Base-by-base conservation (phyloP, 2,329 filamentous ascomycete species). In the Diaporthe australafricana region DNA sequence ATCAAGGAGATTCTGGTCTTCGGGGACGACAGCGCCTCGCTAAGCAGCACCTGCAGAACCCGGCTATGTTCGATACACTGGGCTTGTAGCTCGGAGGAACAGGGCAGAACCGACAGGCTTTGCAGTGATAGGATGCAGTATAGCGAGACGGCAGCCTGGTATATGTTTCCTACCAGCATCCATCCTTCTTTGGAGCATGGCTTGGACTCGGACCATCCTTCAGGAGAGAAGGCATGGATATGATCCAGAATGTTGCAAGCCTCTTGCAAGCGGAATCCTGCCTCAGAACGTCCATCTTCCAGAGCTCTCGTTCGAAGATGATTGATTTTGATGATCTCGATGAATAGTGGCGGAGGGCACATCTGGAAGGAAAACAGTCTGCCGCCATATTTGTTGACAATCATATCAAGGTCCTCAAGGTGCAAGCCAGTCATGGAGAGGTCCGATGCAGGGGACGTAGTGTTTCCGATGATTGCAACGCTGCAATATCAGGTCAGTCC, bases 121-220 rank as follows among this genome's bases (percentile, higher is more conserved):
- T 81, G 81, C 12, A 83, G 76, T 3, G 83, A 82, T 1, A 76
- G 77, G 69, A 83, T 77, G 75, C 80, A 82, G 74, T 83, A 84
- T 5, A 84, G 53, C 17, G 77, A 74, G 14, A 78, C 74, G 8
- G 83, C 77, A 11, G 76, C 75, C 56, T 79, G 79, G 65, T 80
- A 80, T n/a, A 79, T 72, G 9, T 74, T 73, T 17, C 75, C 79
- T 30, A 82, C 55, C 12, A 81, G 74, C 5, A 76, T 52, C 78
- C 80, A 80, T 35, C 78, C 75, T 38, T 77, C 53, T 16, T 72
- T 73, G 0, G 75, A 73, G 3, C 45, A 71, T 9, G 74, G 70
- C 40, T 80, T 81, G 14, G 76, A 76, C 14, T 74, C 71, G 6
- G 78, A 76, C 79, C 81, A 83, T 38, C 74, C 48, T 20, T 77